Evolutionary conservation across 2,329 filamentous ascomycete genomes (phyloP), one percentile per base, ranked within the genome.

Genomic region (Akanthomyces dipterigenus): DNA sequence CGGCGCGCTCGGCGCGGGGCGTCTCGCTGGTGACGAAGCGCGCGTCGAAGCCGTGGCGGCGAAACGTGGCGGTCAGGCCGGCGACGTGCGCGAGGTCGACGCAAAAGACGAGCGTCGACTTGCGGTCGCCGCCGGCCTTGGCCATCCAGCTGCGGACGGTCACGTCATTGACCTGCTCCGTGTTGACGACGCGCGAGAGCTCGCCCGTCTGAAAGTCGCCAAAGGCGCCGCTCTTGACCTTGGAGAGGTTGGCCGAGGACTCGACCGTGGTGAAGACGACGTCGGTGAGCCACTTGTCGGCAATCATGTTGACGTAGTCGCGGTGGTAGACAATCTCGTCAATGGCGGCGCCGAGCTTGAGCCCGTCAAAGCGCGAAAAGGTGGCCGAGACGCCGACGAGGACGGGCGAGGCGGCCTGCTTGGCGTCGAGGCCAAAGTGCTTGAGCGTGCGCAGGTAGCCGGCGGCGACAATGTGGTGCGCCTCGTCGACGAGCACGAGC

Each of bases 281-380:
- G 70, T 95, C 85, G 0, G 92, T 88, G 14, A 99, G 82, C 92
- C 93, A 98, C 46, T 95, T 92, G 62, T 96, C 91, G 38, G 87
- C 87, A 63, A 97, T 85, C 82, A 86, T 86, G 64, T 85, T 82
- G 57, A 86, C 75, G 60, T 84, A 85, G 67, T 85, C 81, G 73
- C 92, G 95, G 73, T 98, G 93, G 68, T 96, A 98, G 53, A 97
- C 93, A 64, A 98, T 96, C 70, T 96, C 89, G 68, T 98, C 93
- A 67, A 98, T 95, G 36, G 89, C 93, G 14, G 88, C 81, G 1
- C 93, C 93, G 1, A 98, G 80, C 63, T 84, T 86, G 36, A 96
- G 77, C 0, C 93, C 93, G 70, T 98, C 93, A 63, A 91, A 91
- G 53, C 93, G 78, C 12, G 85, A 87, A 62, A 88, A 82, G 0